Percentiles rank a stretch among this genome's conserved stretches.
These are phyloP conservation scores for Bjerkandera adusta DNA, from an alignment of 1,284 basidiomycete species.

Conservation along the genomic window DNA sequence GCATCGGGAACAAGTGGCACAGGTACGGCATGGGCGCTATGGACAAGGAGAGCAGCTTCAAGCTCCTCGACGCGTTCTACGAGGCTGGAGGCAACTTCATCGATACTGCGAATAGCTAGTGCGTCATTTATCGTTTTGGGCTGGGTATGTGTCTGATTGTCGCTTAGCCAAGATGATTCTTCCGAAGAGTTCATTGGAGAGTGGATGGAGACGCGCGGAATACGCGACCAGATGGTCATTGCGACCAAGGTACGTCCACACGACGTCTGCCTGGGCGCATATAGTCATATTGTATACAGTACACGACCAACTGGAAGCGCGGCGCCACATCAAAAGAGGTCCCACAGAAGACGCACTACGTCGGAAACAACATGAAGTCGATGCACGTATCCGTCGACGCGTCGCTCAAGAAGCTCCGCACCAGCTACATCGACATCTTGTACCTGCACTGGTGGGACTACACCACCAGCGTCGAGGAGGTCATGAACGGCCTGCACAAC, in stretches of 20 bases:
- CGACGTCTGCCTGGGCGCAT: not conserved
- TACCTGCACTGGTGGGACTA: constrained; percentile 12
- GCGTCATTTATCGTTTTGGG: constrained; percentile 3
- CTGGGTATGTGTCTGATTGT: not conserved
- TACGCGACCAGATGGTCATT: constrained; percentile 42
- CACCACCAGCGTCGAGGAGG: constrained; percentile 9
- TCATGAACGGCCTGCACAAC: constrained; percentile 13
- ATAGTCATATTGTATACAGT: constrained; percentile 20
- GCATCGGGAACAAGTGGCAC: constrained; percentile 46
- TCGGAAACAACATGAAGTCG: constrained; percentile 33
- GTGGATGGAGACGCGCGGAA: constrained; percentile 38
- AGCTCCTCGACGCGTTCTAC: constrained; percentile 32
- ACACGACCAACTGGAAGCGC: constrained; percentile 34
- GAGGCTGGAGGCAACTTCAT: constrained; percentile 34
- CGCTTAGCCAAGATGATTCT: constrained; percentile 26
- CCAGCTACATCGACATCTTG: constrained; percentile 12
- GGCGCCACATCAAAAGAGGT: constrained; percentile 18
- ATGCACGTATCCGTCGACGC: constrained; percentile 3
- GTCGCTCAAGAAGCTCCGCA: constrained; percentile 6
- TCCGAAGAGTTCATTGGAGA: constrained; percentile 39
- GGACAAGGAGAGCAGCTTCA: constrained; percentile 31
- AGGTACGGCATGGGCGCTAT: constrained; percentile 37
- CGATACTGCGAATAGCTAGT: constrained; percentile 33
- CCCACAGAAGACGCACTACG: constrained; percentile 39
- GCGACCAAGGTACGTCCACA: constrained; percentile 36